Percentiles rank a stretch among this genome's conserved stretches.
Conservation (phyloP, 495 filamentous ascomycete species). For the Corynascus novoguineensis region DNA sequence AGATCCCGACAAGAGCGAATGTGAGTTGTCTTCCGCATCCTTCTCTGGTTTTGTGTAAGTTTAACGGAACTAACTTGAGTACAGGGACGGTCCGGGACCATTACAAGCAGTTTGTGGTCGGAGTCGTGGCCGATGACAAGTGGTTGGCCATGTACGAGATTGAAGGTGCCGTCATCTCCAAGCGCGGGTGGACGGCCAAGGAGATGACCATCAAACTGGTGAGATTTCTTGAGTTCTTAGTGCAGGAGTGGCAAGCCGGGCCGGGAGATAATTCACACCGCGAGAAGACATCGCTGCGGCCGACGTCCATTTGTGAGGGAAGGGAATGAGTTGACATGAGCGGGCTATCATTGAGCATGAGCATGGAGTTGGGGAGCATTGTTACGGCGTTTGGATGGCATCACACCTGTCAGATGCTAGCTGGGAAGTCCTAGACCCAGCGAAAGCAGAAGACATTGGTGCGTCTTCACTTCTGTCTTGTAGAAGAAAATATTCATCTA, state of each 20-base stretch:
- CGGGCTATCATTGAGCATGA: too few relatives aligned
- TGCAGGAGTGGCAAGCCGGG: constrained; percentile 7
- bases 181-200: background rate
- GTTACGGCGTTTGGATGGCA: background rate
- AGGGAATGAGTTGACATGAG: too few relatives aligned
- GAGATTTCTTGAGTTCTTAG: constrained; percentile 7
- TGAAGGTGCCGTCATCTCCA: background rate
- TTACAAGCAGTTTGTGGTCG: constrained; percentile 15
- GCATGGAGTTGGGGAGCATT: background rate
- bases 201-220: constrained; percentile 9
- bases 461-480: too few relatives aligned
- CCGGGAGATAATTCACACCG: background rate
- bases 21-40: background rate
- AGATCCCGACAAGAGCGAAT: constrained; percentile 10
- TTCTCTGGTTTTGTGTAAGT: background rate
- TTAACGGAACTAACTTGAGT: background rate
- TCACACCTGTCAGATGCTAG: too few relatives aligned
- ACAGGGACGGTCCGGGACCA: constrained; percentile 11
- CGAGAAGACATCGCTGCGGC: background rate
- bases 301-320: too few relatives aligned
- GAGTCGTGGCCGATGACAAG: constrained; percentile 9
- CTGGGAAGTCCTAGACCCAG: too few relatives aligned
- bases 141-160: constrained; percentile 1
- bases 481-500: too few relatives aligned
- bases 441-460: too few relatives aligned